Evolutionary conservation across 2,329 filamentous ascomycete species (phyloP), one percentile per base, ranked within the genome.

Genomic region (Bipolaris sorokiniana): DNA sequence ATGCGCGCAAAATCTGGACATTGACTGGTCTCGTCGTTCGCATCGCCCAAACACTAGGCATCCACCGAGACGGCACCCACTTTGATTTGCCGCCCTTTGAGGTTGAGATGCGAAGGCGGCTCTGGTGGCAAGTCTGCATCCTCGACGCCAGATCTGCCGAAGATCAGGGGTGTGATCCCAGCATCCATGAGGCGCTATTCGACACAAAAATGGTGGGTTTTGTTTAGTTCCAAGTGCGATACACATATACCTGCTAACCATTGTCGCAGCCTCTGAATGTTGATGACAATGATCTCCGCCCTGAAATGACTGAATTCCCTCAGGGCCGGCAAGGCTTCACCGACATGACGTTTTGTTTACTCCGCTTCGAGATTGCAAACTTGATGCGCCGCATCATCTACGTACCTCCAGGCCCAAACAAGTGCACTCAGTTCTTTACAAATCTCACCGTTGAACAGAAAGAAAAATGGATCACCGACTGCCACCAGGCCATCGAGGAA

Each of bases 121-220:
- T 86, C 5, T 88, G 85, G 85, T 88, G 84, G 83, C 81, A 84
- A 57, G 70, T 87, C 0, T 80, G 82, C 62, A 77, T 87, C 13
- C 74, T 89, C 0, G 87, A 90, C 66, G 80, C 82, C 3, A 77
- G 86, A 57, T 80, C 86, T 1, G 84, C 84, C 0, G 86, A 89
- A 65, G 84, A 88, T 56, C 85, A 88, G 66, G 86, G 86, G 0
- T 84, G 83, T 20, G 86, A 88, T 57, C 83, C 85, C 2, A 84
- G 83, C 0, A 86, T 89, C 40, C 72, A 80, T 2, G 80, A 84
- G 47, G 80, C 82, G 11, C 81, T 81, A 10, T 89, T 85, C 63
- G 87, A 90, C 66, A 88, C 87, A 0, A 80, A 82, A 38, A 77
- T 84, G 70, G 72, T 71, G 56, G 6, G 68, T 60, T n/a, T 11